Base-by-base conservation (phyloP, 495 filamentous ascomycete species). In the Annulohypoxylon moriforme region DNA sequence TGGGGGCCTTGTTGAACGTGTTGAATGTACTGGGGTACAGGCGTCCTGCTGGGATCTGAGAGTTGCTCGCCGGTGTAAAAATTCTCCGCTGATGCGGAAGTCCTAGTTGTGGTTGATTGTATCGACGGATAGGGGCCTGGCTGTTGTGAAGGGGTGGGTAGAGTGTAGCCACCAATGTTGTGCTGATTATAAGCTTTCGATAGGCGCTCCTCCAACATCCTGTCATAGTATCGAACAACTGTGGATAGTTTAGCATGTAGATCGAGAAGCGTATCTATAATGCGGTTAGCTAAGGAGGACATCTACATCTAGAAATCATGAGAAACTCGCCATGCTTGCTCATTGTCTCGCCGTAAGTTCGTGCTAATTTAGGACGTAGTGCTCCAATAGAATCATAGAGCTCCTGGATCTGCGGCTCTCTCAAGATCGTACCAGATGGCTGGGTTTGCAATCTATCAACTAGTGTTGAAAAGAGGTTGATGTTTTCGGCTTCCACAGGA, bases 331-430 rank as follows among this genome's bases (percentile, higher is more conserved):
- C 95, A 79, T 98, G 96, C 80, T 98, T 99, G 86, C 95, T 98
- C 96, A 98, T 98, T 0, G 96, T 98, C 81, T 99, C 96, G 38
- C 96, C 96, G 81, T 98, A 98, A 7, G 95, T 98, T 60, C 96
- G 88, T 14, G 96, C 96, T 59, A 99, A 83, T 80, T 99, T 99
- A 1, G 96, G 96, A 53, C 96, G 89, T 65, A 99, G 84, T 3
- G 92, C 82, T 11, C 96, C 94, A 72, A 99, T 98, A 76, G 94
- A 96, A 68, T 98, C 96, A 77, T 99, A 99, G 7, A 99, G 84
- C 80, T 99, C 96, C 77, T 99, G 96, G 44, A 99, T 99, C 74
- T 98, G 95, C 5, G 96, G 96, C 73, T 99, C 96, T 61, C 96
- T 85, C 27, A 99, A 80, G 55, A 99, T 97, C 1, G 96, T 98